phyloP scores from a whole-genome alignment of 2,329 filamentous ascomycete genomes.

The Trichoderma cornu-damae region DNA sequence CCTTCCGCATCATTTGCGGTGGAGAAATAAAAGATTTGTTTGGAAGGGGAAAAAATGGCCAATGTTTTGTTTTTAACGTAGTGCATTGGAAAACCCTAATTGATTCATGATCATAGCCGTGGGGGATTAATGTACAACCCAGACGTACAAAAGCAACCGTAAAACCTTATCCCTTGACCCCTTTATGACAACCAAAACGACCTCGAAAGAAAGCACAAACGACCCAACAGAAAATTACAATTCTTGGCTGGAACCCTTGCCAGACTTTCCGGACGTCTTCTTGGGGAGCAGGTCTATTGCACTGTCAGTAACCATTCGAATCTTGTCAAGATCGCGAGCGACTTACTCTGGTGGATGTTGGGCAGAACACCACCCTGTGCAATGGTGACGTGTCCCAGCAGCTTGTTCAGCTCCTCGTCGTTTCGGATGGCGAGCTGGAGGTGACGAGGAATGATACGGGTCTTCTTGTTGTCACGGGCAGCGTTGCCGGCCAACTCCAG shows the following conservation, averaged over 20 bases:
- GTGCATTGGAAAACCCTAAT: constrained; percentile 14
- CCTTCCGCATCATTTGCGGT: neutral
- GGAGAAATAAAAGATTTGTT: neutral
- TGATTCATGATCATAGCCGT: constrained; percentile 59
- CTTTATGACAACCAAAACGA: constrained; percentile 73
- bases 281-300: constrained; percentile 90
- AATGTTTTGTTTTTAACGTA: constrained; percentile 12
- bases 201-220: constrained; percentile 50
- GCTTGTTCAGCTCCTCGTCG: constrained; percentile 99
- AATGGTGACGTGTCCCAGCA: constrained; percentile 91
- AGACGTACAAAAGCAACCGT: constrained; percentile 54
- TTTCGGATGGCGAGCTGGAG: constrained; percentile 98
- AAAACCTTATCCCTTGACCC: constrained; percentile 70
- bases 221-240: constrained; percentile 58
- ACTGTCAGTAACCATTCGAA: constrained; percentile 35
- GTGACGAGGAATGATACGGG: constrained; percentile 98
- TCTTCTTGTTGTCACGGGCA: constrained; percentile 99
- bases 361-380: constrained; percentile 95
- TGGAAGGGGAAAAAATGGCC: too few relatives aligned
- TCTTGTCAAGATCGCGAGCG: neutral
- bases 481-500: constrained; percentile 98
- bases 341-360: constrained; percentile 95
- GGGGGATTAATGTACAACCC: constrained; percentile 71
- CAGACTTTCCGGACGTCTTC: constrained; percentile 89
- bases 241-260: constrained; percentile 91